Evolutionary conservation across 2,329 filamentous ascomycete species (phyloP).

Genomic region (Colletotrichum sp.): DNA sequence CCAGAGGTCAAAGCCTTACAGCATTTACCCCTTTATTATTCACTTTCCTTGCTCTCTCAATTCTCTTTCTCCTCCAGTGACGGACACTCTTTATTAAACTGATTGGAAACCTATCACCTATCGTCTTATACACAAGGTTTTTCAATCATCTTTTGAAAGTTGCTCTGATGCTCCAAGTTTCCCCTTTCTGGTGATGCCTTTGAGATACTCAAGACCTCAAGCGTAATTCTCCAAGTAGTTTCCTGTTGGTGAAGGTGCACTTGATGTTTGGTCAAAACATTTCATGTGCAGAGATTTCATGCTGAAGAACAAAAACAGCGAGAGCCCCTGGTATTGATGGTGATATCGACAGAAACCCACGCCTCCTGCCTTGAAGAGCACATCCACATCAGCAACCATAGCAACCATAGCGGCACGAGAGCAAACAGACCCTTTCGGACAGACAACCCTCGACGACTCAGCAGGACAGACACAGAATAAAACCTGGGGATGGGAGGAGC

Average conservation of each 20-base stretch:
- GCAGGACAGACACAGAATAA: background rate
- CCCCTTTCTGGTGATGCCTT: background rate
- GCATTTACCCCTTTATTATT: background rate
- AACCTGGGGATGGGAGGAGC: background rate
- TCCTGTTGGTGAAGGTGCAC: background rate
- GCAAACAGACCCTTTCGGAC: background rate
- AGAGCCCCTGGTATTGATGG: background rate
- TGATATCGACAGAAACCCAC: background rate
- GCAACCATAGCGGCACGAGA: background rate
- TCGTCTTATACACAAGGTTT: background rate
- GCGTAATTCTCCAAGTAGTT: background rate
- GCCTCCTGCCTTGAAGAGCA: background rate
- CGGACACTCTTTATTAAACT: background rate
- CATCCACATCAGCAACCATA: background rate
- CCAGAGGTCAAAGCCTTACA: background rate
- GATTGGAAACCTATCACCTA: background rate
- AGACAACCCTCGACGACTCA: background rate
- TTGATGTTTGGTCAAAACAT: background rate
- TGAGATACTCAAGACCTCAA: background rate
- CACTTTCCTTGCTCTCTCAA: background rate
- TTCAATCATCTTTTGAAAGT: background rate
- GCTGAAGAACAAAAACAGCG: background rate
- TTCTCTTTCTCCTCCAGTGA: background rate
- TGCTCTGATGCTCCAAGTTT: background rate
- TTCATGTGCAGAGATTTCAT: background rate